Base-by-base conservation (phyloP, 495 filamentous ascomycete species). In the Jackrogersella multiformis region DNA sequence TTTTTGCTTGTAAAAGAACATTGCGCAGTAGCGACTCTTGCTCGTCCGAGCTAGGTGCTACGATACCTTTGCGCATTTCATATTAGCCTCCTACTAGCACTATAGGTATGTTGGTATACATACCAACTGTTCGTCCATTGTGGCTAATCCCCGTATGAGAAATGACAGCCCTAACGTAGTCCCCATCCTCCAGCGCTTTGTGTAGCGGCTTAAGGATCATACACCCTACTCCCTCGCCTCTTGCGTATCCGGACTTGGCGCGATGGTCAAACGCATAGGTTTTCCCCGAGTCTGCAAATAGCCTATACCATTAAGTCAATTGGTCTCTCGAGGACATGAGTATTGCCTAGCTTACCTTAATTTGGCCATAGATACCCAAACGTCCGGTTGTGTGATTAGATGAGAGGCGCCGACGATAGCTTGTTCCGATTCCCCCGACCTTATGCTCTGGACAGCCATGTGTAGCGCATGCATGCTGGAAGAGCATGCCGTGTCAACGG, bases 401-500 rank as follows among this genome's bases (percentile, higher is more conserved):
- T 80, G 76, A 5, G 76, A 76, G 0, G 82, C 84, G 4, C 73
- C 80, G n/a, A 83, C 82, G 13, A 87, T 71, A 38, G 81, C 79
- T 48, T 74, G 67, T 39, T 78, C 74, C 0, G 74, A 79, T 46
- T 84, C 82, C 12, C 82, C 80, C 2, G 81, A 79, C 78, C 89
- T 89, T 13, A 96, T 82, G 1, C 87, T 87, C 61, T 91, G 92
- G 69, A 92, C 93, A 16, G 92, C 92, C n/a, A 92, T 79, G 61
- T 95, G 82, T 9, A 85, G 41, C 1, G 81, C 82, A 55, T 82
- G 76, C 69, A 85, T 68, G 46, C 89, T 92, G 7, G 90, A 92
- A 9, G 92, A 95, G 73, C 92, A 96, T 7, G 93, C 92, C 1
- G 93, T 95, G 73, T 96, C 93, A 24, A 95, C 82, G 39, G 88